Evolutionary conservation across 129 eudicot species (phyloP).

Genomic region (Pittosporum tobira): DNA sequence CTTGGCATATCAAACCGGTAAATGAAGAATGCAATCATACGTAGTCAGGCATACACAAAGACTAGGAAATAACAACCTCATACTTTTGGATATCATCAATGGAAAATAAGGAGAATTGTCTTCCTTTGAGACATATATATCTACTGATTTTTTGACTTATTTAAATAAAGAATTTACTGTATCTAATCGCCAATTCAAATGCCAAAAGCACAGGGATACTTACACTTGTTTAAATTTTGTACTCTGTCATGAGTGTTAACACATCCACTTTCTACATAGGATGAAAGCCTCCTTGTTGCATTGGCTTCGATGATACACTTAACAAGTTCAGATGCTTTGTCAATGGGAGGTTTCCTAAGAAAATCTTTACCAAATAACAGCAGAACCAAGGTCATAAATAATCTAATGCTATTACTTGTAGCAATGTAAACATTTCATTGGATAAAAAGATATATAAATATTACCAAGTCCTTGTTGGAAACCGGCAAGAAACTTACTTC

Average conservation of each 20-base stretch:
- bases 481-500: conserved; percentile 38
- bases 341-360: conserved; percentile 48
- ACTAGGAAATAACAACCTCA: too few species aligned
- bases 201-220: conserved; percentile 15
- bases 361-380: conserved; percentile 28
- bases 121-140: not conserved
- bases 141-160: too few species aligned
- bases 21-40: not conserved
- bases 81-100: not conserved
- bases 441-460: not conserved
- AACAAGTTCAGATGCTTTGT: conserved; percentile 46
- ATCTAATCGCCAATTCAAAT: too few species aligned
- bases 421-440: not conserved
- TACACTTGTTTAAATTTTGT: conserved; percentile 57
- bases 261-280: conserved; percentile 61
- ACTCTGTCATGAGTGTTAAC: conserved; percentile 30
- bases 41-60: not conserved
- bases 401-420: not conserved
- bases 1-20: not conserved
- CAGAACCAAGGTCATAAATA: not conserved
- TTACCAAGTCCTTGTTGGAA: conserved; percentile 73
- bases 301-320: conserved; percentile 51
- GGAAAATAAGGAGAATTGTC: not conserved
- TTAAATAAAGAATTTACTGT: too few species aligned
- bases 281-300: conserved; percentile 39